A percentile compares a stretch with the other conserved stretches of the same genome.
These are phyloP conservation scores for Stentor coeruleus DNA, from an alignment of 73 alveolate genomes.

Conservation along the genomic window DNA sequence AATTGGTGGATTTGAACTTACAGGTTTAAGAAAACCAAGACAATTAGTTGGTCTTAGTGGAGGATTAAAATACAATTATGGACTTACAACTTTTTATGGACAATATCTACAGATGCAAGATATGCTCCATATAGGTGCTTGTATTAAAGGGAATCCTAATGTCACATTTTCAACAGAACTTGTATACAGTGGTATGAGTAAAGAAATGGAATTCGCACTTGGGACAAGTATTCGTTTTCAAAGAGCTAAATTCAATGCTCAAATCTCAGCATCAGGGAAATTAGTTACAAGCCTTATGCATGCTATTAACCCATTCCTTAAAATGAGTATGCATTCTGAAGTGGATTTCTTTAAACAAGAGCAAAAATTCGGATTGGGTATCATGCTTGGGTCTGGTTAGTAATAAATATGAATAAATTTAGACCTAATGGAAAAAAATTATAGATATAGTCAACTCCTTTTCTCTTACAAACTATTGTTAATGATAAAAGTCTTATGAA, in stretches of 20 bases:
- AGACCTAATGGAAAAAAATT: no score
- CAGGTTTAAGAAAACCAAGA: background rate
- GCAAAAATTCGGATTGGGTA: conserved; percentile 16
- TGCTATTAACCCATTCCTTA: conserved; percentile 19
- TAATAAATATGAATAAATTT: no score
- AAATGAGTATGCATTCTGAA: conserved; percentile 14
- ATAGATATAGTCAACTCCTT: no score
- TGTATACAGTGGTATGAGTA: background rate
- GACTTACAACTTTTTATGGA: background rate
- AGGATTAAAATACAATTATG: conserved; percentile 6
- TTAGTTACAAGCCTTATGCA: background rate
- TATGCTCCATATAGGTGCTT: conserved; percentile 5
- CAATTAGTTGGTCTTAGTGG: background rate
- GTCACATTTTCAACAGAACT: conserved; percentile 25
- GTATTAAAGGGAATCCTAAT: background rate
- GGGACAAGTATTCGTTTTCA: conserved; percentile 2
- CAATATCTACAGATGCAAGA: background rate
- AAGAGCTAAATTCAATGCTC: conserved; percentile 27
- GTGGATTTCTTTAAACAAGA: conserved; percentile 5
- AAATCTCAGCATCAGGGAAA: background rate
- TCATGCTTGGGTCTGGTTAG: conserved; percentile 26
- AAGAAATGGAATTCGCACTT: background rate
- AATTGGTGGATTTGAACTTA: background rate
- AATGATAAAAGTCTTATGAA: no score
- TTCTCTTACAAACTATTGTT: no score